Evolutionary conservation across 2,329 filamentous ascomycete genomes (phyloP).

Genomic region (Acarospora socialis): DNA sequence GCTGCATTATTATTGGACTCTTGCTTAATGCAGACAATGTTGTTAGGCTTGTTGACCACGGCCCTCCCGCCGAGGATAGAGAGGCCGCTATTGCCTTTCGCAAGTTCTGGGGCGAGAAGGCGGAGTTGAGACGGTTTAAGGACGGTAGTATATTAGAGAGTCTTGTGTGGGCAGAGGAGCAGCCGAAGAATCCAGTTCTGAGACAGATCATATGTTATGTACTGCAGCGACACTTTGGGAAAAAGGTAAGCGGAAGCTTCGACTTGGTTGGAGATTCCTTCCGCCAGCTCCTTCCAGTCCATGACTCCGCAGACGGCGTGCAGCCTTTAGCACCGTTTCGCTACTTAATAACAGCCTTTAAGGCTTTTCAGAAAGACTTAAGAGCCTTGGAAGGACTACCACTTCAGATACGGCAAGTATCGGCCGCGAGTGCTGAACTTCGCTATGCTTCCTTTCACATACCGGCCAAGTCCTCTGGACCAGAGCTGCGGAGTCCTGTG

Average conservation of each 20-base stretch:
- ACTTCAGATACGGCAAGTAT: constrained; percentile 69
- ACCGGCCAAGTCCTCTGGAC: constrained; percentile 14
- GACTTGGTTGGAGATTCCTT: constrained; percentile 1
- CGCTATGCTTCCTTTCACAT: constrained; percentile 48
- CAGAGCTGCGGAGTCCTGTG: constrained; percentile 27
- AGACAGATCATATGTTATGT: constrained; percentile 67
- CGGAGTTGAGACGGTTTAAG: constrained; percentile 86
- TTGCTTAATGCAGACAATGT: constrained; percentile 60
- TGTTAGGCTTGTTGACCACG: constrained; percentile 68
- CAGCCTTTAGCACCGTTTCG: constrained; percentile 61
- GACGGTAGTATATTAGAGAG: constrained; percentile 90
- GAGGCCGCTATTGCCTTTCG: constrained; percentile 69
- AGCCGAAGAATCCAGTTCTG: constrained; percentile 48
- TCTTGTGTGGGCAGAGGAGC: constrained; percentile 62
- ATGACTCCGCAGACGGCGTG: too few species aligned
- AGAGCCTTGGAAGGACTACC: constrained; percentile 70
- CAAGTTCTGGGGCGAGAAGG: constrained; percentile 86
- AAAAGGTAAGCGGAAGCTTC: constrained; percentile 2
- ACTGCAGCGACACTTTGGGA: constrained; percentile 51
- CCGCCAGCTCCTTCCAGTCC: too few species aligned
- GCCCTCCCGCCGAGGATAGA: constrained; percentile 73
- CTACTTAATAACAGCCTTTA: constrained; percentile 54
- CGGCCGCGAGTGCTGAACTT: constrained; percentile 55
- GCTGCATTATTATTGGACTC: constrained; percentile 48
- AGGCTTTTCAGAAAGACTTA: constrained; percentile 60